Base-by-base conservation (phyloP, 1,139 yeast species). In the Blastobotrys malaysiensis region DNA sequence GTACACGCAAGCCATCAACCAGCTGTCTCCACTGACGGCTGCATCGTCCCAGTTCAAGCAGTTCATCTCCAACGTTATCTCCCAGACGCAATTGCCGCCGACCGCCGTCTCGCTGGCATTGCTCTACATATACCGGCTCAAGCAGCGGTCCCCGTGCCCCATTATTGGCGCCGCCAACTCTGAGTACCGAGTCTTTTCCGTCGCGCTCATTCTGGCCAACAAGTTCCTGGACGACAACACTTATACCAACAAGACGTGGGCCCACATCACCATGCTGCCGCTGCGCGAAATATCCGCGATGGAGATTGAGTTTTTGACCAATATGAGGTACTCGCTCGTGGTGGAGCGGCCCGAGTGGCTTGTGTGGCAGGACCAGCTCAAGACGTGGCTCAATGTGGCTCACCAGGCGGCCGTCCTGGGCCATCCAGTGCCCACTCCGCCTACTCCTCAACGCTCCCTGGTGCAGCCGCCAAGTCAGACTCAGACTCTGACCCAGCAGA, bases 171-270 rank as follows among this genome's bases (percentile, higher is more conserved):
- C 63, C 22, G 66, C 73, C 7, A 68, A 71, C 50, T 65, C 72
- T 26, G 76, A 73, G 58, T 88, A 86, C 64, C 78, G 85, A 57
- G 80, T 81, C 59, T 76, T 89, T 55, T 81, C 86, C 44, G 77
- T 85, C 24, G 80, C 93, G 0, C 76, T 91, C 54, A 81, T 90
- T 55, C 76, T 90, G 59, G 95, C 96, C 45, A 91, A 90, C 75
- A 91, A 91, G 72, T 88, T 88, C 68, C 86, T 88, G 64, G 97
- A 91, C 70, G 98, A 91, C 73, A 88, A 89, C 69, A 90, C 97
- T 43, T 91, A 89, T 67, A 88, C 96, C 59, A 90, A 90, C 73
- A 81, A 82, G 66, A 87, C 96, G 1, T 91, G 97, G 98, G 81
- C 93, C 22, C 93, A 88, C 51, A 96, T 96, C 46, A 86, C 96